Percentiles rank a stretch among this genome's conserved stretches.
phyloP scores from a whole-genome alignment of 768 basidiomycete genomes.

The Pleurotus eryngii region DNA sequence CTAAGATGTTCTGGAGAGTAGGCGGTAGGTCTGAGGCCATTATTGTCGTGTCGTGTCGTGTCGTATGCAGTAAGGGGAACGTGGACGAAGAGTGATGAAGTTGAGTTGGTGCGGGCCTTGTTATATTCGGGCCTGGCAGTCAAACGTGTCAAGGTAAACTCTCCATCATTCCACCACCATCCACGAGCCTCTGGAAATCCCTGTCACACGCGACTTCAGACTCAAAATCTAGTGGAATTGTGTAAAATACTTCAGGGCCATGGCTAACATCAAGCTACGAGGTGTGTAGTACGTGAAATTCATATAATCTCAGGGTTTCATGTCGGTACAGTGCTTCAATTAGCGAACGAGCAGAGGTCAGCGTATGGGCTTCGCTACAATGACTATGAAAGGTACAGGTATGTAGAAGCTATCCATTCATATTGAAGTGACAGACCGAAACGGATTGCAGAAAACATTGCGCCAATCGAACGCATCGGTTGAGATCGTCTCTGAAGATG shows the following conservation, averaged over 20 bases:
- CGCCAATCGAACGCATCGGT: slow-evolving; percentile 83
- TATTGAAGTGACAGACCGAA: not conserved
- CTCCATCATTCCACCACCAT: slow-evolving; percentile 4
- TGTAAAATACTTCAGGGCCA: not conserved
- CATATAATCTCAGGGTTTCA: not conserved
- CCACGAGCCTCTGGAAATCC: not conserved
- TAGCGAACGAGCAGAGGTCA: slow-evolving; percentile 85
- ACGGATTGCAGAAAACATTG: slow-evolving; percentile 71
- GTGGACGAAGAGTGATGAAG: slow-evolving; percentile 22
- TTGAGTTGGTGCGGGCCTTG: not conserved
- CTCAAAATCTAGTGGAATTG: not conserved
- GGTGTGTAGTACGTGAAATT: not conserved
- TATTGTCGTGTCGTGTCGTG: not conserved
- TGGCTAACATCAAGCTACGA: slow-evolving; percentile 4
- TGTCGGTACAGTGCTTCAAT: slow-evolving; percentile 29
- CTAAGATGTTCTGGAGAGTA: slow-evolving; percentile 91
- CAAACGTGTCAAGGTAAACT: not conserved
- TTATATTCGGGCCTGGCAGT: not conserved
- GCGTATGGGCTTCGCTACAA: slow-evolving; percentile 90
- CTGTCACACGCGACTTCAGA: not conserved
- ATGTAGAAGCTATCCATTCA: slow-evolving; percentile 11
- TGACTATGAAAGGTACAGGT: slow-evolving; percentile 86
- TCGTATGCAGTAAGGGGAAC: slow-evolving; percentile 5
- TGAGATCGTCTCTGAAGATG: slow-evolving; percentile 80
- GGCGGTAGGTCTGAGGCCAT: slow-evolving; percentile 74